phyloP scores from a whole-genome alignment of 306 rosid genomes.

The Cajanus cajan region DNA sequence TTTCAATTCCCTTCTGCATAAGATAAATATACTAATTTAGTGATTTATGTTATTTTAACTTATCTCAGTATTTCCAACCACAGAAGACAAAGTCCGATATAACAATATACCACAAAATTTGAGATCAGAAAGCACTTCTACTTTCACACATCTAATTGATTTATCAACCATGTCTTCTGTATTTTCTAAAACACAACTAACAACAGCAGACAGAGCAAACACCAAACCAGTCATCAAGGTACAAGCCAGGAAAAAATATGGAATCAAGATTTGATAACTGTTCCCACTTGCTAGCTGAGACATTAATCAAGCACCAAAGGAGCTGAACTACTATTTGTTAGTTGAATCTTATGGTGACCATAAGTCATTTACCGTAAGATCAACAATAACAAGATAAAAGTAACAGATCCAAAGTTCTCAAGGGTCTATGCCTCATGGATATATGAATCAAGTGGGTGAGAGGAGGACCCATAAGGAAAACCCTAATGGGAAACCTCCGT shows the following conservation, averaged over 20 bases:
- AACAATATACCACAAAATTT: conserved; percentile 57
- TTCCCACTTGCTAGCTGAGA: conserved; percentile 49
- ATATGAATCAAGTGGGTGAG: conserved; percentile 38
- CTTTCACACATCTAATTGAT: conserved; percentile 75
- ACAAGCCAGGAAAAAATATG: not conserved
- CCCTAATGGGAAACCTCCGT: conserved; percentile 58
- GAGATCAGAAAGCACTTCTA: conserved; percentile 49
- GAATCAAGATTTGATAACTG: conserved; percentile 22
- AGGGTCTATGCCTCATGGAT: conserved; percentile 36
- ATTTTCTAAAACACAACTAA: not conserved
- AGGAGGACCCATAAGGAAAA: conserved; percentile 58
- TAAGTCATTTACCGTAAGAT: conserved; percentile 25
- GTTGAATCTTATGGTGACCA: conserved; percentile 30
- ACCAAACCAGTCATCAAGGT: not conserved
- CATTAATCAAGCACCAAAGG: conserved; percentile 38
- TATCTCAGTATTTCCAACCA: not conserved
- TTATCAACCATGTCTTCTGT: conserved; percentile 51
- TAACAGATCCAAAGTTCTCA: conserved; percentile 30
- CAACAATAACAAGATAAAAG: conserved; percentile 9
- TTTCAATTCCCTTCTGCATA: not conserved
- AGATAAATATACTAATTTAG: not conserved
- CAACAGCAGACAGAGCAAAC: not conserved
- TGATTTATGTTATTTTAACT: not conserved
- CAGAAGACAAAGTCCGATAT: conserved; percentile 39
- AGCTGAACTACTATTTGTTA: conserved; percentile 32